These are phyloP conservation scores for Crucibulum cyathiforme DNA, from an alignment of 1,284 basidiomycete species.

Conservation along the genomic window DNA sequence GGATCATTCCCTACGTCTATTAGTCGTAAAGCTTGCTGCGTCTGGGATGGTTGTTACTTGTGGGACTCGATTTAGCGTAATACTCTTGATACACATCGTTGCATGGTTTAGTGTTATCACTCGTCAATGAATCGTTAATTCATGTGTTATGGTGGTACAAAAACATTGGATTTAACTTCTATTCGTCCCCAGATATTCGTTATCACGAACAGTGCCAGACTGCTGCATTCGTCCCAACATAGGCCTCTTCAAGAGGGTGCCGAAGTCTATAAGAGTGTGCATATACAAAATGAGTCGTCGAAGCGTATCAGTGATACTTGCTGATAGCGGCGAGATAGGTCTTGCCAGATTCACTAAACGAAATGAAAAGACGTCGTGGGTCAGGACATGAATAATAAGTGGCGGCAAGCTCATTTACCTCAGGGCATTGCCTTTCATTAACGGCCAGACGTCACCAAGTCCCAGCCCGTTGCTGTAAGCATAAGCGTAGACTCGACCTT, in stretches of 20 bases:
- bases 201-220: not conserved
- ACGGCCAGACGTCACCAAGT: conserved; percentile 49
- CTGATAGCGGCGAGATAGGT: conserved; percentile 47
- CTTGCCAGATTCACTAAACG: conserved; percentile 44
- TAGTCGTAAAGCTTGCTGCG: conserved; percentile 14
- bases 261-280: not conserved
- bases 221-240: not conserved
- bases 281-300: not conserved
- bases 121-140: too few species aligned
- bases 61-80: too few species aligned
- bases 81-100: not conserved
- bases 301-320: conserved; percentile 38
- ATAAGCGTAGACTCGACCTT: conserved; percentile 44
- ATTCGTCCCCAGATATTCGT: too few species aligned
- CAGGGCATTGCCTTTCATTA: conserved; percentile 39
- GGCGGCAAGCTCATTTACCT: conserved; percentile 30
- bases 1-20: conserved; percentile 90
- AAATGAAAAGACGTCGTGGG: not conserved
- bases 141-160: too few species aligned
- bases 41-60: not conserved
- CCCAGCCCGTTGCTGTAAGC: conserved; percentile 50
- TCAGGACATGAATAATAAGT: conserved; percentile 1
- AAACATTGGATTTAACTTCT: too few species aligned
- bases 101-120: not conserved
- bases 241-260: not conserved